These are phyloP conservation scores for Cardiospermum halicacabum DNA, from an alignment of 345 rosid genomes.

Conservation along the genomic window DNA sequence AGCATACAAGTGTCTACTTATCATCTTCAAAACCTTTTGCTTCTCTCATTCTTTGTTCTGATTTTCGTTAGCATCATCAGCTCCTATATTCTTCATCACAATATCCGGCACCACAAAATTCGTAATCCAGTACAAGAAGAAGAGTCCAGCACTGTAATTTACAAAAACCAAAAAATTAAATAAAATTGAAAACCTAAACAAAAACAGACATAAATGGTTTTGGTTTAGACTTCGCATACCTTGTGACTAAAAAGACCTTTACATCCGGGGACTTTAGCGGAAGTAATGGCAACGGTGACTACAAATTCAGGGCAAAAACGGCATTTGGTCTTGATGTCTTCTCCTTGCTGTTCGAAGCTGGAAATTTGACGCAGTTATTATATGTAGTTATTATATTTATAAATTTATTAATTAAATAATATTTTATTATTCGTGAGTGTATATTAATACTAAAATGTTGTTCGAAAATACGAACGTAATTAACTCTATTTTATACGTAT, in stretches of 20 bases:
- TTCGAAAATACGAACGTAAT: no score
- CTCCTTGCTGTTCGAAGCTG: background rate
- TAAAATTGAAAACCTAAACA: no score
- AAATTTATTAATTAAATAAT: no score
- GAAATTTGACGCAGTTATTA: background rate
- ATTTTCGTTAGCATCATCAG: conserved; percentile 19
- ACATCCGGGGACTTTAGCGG: conserved; percentile 27
- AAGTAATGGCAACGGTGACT: conserved; percentile 22
- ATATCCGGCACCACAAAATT: conserved; percentile 37
- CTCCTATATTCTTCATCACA: conserved; percentile 23
- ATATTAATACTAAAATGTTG: no score
- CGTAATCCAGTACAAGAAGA: conserved; percentile 27
- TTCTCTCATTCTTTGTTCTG: conserved; percentile 3
- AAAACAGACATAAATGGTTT: background rate
- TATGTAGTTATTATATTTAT: no score
- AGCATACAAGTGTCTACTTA: no score
- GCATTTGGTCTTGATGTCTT: conserved; percentile 11
- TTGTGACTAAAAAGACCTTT: conserved; percentile 30
- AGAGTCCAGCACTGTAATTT: conserved; percentile 33
- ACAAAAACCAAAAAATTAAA: background rate
- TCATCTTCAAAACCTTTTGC: no score
- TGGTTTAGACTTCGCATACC: conserved; percentile 17
- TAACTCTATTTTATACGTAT: no score
- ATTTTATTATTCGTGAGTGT: no score
- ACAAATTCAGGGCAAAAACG: conserved; percentile 3